Percentiles rank a stretch among this genome's conserved stretches.
Conservation (phyloP, 345 rosid species). For the Acer yangbiense region DNA sequence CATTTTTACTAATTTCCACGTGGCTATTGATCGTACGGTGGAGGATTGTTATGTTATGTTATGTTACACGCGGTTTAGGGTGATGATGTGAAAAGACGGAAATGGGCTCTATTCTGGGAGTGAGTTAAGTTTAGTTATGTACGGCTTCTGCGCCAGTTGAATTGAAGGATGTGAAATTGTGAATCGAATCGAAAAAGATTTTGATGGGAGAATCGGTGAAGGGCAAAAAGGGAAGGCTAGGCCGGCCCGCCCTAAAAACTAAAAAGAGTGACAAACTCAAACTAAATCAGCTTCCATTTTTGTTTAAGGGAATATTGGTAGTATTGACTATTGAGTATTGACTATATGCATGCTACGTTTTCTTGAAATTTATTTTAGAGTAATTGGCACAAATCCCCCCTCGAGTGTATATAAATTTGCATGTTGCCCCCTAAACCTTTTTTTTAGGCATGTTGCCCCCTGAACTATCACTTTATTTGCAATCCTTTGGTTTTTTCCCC, state of each 20-base stretch:
- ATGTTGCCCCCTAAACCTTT: too few relatives aligned
- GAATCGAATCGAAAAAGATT: too few relatives aligned
- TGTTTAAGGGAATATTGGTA: neutral
- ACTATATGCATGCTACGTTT: too few relatives aligned
- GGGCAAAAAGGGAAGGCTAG: neutral
- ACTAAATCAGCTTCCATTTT: neutral
- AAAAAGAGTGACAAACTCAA: neutral
- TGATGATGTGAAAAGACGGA: neutral
- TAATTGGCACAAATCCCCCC: too few relatives aligned
- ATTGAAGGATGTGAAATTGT: too few relatives aligned
- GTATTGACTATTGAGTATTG: too few relatives aligned
- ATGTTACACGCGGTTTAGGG: neutral
- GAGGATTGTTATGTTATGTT: neutral
- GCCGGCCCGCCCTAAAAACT: slow-evolving; percentile 1
- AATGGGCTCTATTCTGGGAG: neutral
- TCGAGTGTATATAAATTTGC: too few relatives aligned
- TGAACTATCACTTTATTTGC: too few relatives aligned
- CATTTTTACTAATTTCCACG: neutral
- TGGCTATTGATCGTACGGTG: neutral
- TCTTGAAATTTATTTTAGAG: too few relatives aligned
- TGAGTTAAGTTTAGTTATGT: neutral
- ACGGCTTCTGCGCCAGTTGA: neutral
- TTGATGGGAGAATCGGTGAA: too few relatives aligned
- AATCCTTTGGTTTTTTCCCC: too few relatives aligned
- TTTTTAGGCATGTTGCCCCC: too few relatives aligned